Conservation (phyloP, 306 rosid species). For the Quercus variabilis region DNA sequence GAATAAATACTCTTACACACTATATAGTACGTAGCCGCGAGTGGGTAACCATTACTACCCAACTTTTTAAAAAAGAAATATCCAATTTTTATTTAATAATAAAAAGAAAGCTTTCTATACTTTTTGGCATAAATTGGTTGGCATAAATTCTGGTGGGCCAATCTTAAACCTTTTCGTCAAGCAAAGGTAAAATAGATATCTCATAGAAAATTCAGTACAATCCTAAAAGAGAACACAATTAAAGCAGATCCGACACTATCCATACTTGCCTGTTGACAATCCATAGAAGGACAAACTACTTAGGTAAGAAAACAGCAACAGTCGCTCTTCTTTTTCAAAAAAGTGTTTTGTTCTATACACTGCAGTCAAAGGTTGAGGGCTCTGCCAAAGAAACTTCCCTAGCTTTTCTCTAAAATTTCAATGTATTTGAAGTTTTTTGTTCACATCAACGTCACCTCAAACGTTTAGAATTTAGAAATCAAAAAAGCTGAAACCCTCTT, state of each 20-base stretch:
- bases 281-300: slow-evolving; percentile 17
- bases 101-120: background rate
- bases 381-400: slow-evolving; percentile 30
- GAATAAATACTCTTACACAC: too few species aligned
- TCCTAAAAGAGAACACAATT: slow-evolving; percentile 14
- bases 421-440: background rate
- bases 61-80: too few species aligned
- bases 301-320: slow-evolving; percentile 28
- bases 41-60: too few species aligned
- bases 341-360: slow-evolving; percentile 19
- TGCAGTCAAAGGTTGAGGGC: slow-evolving; percentile 53
- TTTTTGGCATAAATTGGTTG: background rate
- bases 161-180: background rate
- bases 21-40: too few species aligned
- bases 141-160: slow-evolving; percentile 32
- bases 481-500: background rate
- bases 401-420: background rate
- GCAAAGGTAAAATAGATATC: background rate
- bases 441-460: background rate
- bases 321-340: slow-evolving; percentile 8
- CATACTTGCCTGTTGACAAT: slow-evolving; percentile 48
- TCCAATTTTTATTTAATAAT: too few species aligned
- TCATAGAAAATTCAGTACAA: slow-evolving; percentile 29
- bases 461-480: background rate
- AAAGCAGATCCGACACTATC: slow-evolving; percentile 44